Base-by-base conservation (phyloP, 257 asterid species). In the Lycium barbarum region DNA sequence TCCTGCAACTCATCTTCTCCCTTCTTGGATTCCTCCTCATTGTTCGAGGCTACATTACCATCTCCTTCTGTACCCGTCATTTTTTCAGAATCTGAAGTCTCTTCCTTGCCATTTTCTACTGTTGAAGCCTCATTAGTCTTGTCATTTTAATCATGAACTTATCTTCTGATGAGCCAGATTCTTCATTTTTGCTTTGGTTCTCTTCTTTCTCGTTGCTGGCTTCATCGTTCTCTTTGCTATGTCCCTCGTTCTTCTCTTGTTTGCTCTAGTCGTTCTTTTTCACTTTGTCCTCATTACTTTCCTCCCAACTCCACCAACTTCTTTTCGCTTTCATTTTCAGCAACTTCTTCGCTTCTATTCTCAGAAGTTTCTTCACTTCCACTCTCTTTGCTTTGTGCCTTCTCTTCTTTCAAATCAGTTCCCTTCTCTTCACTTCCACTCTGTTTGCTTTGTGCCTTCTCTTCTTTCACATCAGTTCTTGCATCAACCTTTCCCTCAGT, bases 301-400 rank as follows among this genome's bases (percentile, higher is more conserved):
- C 87, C 3, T 86, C 84, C 84, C 78, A 67, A 85, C 12, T 45
- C 84, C 74, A 57, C 87, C 68, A 87, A 93, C 87, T 90, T 87
- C 84, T 85, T 91, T 66, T 85, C 91, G 6, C 86, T 88, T 4
- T 71, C 87, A 26, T 87, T 88, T 79, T 83, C 86, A 22, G 83
- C 83, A 20, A 85, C 83, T n/a, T 68, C 66, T 88, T 89, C 88
- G 38, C 78, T 87, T 85, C 57, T 86, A 2, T 45, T 88, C 83
- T 84, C 89, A 58, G 71, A 85, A 35, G 40, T 66, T 38, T 87
- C 87, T 67, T 61, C 85, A 54, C 38, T 22, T 40, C 61, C 74
- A 58, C 47, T 40, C 61, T 47, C 87, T 65, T 84, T 84, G 12
- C 51, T 74, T 36, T 66, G 22, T 18, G 43, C 84, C 38, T 68